Conservation (phyloP, 2,329 filamentous ascomycete species). For the Venturia effusa region DNA sequence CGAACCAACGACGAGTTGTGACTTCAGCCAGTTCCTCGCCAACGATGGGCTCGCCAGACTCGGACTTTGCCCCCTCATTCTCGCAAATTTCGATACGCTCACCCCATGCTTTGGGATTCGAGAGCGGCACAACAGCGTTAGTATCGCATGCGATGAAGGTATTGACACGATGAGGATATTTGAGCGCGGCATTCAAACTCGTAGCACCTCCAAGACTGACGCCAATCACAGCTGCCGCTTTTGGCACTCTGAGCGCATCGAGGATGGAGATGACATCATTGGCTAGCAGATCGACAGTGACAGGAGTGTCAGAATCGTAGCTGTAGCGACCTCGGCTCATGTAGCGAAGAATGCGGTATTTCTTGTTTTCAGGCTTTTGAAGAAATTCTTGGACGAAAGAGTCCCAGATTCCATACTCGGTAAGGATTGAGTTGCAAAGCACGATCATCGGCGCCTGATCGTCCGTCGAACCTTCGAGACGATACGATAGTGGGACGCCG, state of each 20-base stretch:
- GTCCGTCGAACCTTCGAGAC: conserved; percentile 60
- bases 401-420: conserved; percentile 73
- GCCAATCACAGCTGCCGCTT: conserved; percentile 58
- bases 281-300: conserved; percentile 53
- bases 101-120: conserved; percentile 70
- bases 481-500: conserved; percentile 58
- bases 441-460: conserved; percentile 61
- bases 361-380: conserved; percentile 42
- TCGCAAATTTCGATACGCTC: conserved; percentile 63
- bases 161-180: conserved; percentile 47
- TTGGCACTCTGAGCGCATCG: conserved; percentile 55
- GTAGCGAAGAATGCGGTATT: conserved; percentile 67
- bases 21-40: conserved; percentile 51
- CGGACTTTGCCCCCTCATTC: conserved; percentile 30
- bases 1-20: conserved; percentile 71
- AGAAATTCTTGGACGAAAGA: conserved; percentile 53
- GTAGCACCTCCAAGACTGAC: conserved; percentile 77
- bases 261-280: conserved; percentile 58
- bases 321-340: conserved; percentile 59
- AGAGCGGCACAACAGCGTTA: conserved; percentile 58
- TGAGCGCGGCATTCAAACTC: conserved; percentile 59
- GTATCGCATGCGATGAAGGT: conserved; percentile 69
- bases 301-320: conserved; percentile 32
- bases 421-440: conserved; percentile 71
- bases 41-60: conserved; percentile 43